Conservation (phyloP, 108 stramenopile genomes). For the Skeletonema tropicum region DNA sequence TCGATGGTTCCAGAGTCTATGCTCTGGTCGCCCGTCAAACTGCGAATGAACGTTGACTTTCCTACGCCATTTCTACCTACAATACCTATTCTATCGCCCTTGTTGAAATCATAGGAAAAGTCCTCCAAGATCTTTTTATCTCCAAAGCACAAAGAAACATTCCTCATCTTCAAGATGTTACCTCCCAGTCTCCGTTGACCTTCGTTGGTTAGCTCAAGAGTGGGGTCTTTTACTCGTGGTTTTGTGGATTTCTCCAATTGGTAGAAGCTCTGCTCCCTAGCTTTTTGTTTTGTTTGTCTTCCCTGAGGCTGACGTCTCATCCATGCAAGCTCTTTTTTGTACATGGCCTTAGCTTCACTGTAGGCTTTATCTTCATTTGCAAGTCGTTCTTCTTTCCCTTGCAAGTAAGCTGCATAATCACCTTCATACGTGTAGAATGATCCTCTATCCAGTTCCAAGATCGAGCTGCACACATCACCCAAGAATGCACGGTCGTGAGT, state of each 20-base stretch:
- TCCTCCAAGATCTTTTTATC: conserved; percentile 73
- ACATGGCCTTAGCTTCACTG: conserved; percentile 69
- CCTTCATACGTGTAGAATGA: conserved; percentile 75
- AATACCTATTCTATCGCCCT: conserved; percentile 81
- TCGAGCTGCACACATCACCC: conserved; percentile 85
- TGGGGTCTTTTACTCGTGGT: conserved; percentile 70
- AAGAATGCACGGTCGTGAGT: conserved; percentile 97
- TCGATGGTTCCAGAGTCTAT: conserved; percentile 67
- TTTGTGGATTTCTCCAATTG: conserved; percentile 80
- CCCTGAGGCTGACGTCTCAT: conserved; percentile 86
- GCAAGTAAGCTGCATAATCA: conserved; percentile 64
- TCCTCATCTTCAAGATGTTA: conserved; percentile 65
- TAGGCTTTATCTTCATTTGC: conserved; percentile 74
- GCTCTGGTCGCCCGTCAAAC: conserved; percentile 62
- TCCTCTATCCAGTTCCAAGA: conserved; percentile 82
- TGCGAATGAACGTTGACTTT: conserved; percentile 74
- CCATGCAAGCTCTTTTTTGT: conserved; percentile 62
- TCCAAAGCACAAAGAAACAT: conserved; percentile 71
- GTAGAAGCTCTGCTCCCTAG: conserved; percentile 75
- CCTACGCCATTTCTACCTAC: conserved; percentile 86
- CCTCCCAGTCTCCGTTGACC: conserved; percentile 59
- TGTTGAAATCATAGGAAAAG: conserved; percentile 81
- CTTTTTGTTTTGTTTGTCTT: conserved; percentile 52
- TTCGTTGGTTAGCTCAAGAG: conserved; percentile 49
- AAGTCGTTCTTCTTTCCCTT: conserved; percentile 74